Evolutionary conservation across 2,329 filamentous ascomycete species (phyloP), one percentile per base, ranked within the genome.

Genomic region (Monosporascus sp.): DNA sequence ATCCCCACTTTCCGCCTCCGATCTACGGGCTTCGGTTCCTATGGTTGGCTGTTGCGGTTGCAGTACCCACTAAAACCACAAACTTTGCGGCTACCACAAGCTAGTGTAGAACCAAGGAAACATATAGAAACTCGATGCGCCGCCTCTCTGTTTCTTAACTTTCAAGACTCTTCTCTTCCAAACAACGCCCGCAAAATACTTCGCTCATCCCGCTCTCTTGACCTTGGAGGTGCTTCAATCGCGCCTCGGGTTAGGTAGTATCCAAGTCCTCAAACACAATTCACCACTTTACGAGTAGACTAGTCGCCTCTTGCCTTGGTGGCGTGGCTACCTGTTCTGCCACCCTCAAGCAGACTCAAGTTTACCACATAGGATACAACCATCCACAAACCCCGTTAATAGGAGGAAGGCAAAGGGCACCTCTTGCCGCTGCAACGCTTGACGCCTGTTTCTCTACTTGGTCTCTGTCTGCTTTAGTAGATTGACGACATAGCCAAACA

Each of bases 371-470:
- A 41, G 17, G 7, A 41, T 8, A 14, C 41, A 19, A 44, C 20
- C n/a, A 14, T 16, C 11, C 19, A 43, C 19, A 19, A 43, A 19
- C 4, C 19, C 22, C 40, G 40, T 26, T 5, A 7, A 46, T 46
- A 46, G 48, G 50, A 55, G 40, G 54, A 51, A 56, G 49, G 35
- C 52, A 57, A 52, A 58, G 58, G 58, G 57, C 50, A 52, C 41
- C 44, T 49, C 49, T 57, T 58, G 54, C 58, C 53, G 54, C 51
- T 53, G 46, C 59, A 56, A 49, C 57, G 58, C 57, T 58, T 56
- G 55, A 60, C 54, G 50, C 50, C 56, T 60, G 55, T 44, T 55
- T 54, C 54, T 35, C 50, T 56, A 49, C 53, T 60, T 50, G 51
- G 58, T 50, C 44, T 43, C 31, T 26, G 51, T 40, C 50, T 51